Evolutionary conservation across 140 eudicot species (phyloP).

Genomic region (Oenanthe javanica): DNA sequence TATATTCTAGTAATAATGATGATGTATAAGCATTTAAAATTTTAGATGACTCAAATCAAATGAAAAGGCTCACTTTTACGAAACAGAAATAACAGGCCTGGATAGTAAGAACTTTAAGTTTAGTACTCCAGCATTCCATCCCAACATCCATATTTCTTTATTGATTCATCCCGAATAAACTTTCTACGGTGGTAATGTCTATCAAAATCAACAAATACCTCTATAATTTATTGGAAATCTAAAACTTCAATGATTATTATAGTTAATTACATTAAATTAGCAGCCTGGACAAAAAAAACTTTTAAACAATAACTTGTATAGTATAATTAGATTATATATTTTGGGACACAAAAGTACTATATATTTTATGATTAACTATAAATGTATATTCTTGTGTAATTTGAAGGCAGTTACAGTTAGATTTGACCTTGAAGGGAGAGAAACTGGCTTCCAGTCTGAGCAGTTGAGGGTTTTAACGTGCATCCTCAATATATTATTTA

Average conservation of each 20-base stretch:
- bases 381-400: not conserved
- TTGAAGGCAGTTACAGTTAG: not conserved
- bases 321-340: not conserved
- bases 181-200: not conserved
- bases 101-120: not conserved
- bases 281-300: not conserved
- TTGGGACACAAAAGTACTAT: not conserved
- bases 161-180: not conserved
- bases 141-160: not conserved
- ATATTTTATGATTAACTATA: not conserved
- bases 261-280: not conserved
- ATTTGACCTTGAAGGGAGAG: constrained; percentile 71
- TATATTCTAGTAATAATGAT: not conserved
- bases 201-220: not conserved
- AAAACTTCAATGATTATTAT: not conserved
- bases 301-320: not conserved
- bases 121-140: not conserved
- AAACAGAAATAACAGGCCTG: not conserved
- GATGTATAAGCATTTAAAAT: not conserved
- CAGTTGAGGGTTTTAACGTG: constrained; percentile 53
- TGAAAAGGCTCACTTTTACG: not conserved
- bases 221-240: not conserved
- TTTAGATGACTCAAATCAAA: not conserved
- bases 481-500: constrained; percentile 75
- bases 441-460: constrained; percentile 67